Conservation (phyloP, 768 basidiomycete species). For the Mycena olivaceomarginata region DNA sequence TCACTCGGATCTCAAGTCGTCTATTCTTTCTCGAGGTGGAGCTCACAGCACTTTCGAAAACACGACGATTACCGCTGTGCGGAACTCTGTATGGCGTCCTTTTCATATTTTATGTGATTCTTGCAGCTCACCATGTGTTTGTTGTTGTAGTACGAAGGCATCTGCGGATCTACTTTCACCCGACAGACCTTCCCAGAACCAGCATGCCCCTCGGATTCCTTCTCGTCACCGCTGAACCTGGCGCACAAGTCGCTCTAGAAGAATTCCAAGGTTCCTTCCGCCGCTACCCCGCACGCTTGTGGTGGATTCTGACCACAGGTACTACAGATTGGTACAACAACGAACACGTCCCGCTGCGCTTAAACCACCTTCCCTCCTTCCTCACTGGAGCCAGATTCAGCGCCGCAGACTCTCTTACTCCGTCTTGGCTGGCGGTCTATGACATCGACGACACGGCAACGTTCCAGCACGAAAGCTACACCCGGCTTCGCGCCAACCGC, state of each 20-base stretch:
- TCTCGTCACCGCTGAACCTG: conserved; percentile 69
- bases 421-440: conserved; percentile 71
- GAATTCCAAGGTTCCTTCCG: conserved; percentile 68
- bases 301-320: not conserved
- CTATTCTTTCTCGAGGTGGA: not conserved
- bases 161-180: conserved; percentile 14
- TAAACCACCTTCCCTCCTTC: conserved; percentile 67
- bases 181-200: not conserved
- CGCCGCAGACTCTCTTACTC: conserved; percentile 57
- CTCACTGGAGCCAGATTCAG: conserved; percentile 68
- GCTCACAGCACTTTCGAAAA: not conserved
- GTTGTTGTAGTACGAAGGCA: not conserved
- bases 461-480: conserved; percentile 65
- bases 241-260: conserved; percentile 60
- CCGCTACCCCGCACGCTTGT: not conserved
- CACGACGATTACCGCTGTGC: too few relatives aligned
- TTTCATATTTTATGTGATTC: not conserved
- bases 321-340: conserved; percentile 72
- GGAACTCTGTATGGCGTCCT: too few relatives aligned
- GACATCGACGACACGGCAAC: conserved; percentile 65
- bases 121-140: not conserved
- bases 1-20: not conserved
- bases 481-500: conserved; percentile 63
- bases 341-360: conserved; percentile 72
- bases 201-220: conserved; percentile 66